A percentile compares a stretch with the other conserved stretches of the same genome.
phyloP scores from a whole-genome alignment of 2,329 filamentous ascomycete genomes.

The Fusarium tanahbumbuense region DNA sequence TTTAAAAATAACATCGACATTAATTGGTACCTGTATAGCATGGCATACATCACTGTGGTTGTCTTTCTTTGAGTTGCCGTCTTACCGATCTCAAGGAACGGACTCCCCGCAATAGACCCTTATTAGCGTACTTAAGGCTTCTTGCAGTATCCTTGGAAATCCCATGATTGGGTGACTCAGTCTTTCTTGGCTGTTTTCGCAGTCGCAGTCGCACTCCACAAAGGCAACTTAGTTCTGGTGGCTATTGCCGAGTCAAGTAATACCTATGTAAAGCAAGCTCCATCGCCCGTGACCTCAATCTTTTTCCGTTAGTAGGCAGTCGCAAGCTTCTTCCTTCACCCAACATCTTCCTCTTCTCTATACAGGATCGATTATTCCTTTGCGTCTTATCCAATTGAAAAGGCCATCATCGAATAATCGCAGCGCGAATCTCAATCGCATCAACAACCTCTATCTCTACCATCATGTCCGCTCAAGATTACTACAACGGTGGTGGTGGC shows the following conservation, averaged over 20 bases:
- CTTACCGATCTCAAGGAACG: slow-evolving; percentile 19
- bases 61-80: slow-evolving; percentile 18
- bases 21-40: not conserved
- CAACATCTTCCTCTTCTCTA: slow-evolving; percentile 1
- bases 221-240: not conserved
- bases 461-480: slow-evolving; percentile 56
- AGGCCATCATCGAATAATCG: not conserved
- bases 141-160: not conserved
- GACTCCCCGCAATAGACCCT: slow-evolving; percentile 1
- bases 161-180: slow-evolving; percentile 17
- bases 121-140: slow-evolving; percentile 2
- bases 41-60: not conserved
- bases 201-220: not conserved
- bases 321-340: slow-evolving; percentile 11
- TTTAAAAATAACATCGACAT: slow-evolving; percentile 15
- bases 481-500: slow-evolving; percentile 52
- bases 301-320: slow-evolving; percentile 1
- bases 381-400: not conserved
- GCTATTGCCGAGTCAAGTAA: slow-evolving; percentile 3
- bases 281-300: slow-evolving; percentile 22
- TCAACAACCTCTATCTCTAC: not conserved
- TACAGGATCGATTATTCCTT: not conserved
- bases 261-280: slow-evolving; percentile 9
- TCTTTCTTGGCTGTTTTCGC: not conserved
- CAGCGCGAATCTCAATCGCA: slow-evolving; percentile 4